phyloP scores from a whole-genome alignment of 2,329 filamentous ascomycete species.

The Penicillium sumatraense region DNA sequence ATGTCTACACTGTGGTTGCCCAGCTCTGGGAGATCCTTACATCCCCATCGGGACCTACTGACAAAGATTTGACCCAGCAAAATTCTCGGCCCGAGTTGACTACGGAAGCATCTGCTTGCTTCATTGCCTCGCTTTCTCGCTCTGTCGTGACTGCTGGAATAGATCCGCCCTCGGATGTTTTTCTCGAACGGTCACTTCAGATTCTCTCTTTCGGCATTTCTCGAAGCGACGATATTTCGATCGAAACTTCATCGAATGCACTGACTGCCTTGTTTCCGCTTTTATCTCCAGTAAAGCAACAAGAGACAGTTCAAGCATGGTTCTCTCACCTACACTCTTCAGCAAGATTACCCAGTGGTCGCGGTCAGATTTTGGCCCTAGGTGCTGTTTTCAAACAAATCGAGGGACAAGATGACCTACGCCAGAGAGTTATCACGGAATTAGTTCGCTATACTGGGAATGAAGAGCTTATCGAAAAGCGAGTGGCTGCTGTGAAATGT shows the following conservation, averaged over 20 bases:
- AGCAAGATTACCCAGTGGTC: conserved; percentile 44
- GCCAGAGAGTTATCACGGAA: conserved; percentile 36
- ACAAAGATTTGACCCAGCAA: conserved; percentile 46
- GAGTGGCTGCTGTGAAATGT: conserved; percentile 46
- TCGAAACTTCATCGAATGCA: conserved; percentile 46
- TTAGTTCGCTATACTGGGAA: conserved; percentile 40
- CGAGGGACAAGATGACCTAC: conserved; percentile 25
- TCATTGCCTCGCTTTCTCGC: conserved; percentile 44
- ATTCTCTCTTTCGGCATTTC: conserved; percentile 46
- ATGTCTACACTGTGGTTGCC: conserved; percentile 34
- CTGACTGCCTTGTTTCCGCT: conserved; percentile 46
- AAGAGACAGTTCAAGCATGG: conserved; percentile 44
- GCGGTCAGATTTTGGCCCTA: conserved; percentile 49
- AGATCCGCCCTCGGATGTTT: conserved; percentile 21
- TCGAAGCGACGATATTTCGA: conserved; percentile 45
- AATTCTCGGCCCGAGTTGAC: conserved; percentile 47
- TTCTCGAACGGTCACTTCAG: conserved; percentile 36
- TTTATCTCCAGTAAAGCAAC: conserved; percentile 35
- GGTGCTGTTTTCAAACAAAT: conserved; percentile 45
- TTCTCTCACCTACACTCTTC: conserved; percentile 42
- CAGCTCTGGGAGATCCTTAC: conserved; percentile 45
- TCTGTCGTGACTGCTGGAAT: conserved; percentile 22
- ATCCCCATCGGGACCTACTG: conserved; percentile 36
- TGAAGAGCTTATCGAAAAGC: conserved; percentile 47
- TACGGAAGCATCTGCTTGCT: conserved; percentile 45